Evolutionary conservation across 352 stramenopile genomes (phyloP).

Genomic region (Hyaloperonospora arabidopsidis): DNA sequence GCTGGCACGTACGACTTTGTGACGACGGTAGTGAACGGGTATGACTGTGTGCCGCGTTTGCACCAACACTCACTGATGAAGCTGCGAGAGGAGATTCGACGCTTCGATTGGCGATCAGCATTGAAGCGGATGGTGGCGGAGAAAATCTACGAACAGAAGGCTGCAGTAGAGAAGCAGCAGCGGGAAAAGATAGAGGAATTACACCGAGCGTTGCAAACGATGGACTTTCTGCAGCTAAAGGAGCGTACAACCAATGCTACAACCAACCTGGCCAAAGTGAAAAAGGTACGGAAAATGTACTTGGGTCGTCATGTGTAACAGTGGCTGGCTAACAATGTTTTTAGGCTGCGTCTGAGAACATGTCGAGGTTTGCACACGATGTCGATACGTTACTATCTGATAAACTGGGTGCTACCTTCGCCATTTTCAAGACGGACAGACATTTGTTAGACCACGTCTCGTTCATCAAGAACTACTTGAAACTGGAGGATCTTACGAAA

Average conservation of each 20-base stretch:
- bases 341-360: slow-evolving; percentile 42
- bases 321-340: not conserved
- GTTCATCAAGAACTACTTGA: slow-evolving; percentile 50
- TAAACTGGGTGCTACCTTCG: slow-evolving; percentile 46
- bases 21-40: slow-evolving; percentile 66
- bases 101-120: slow-evolving; percentile 57
- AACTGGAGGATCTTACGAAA: slow-evolving; percentile 39
- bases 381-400: slow-evolving; percentile 42
- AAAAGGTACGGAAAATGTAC: slow-evolving; percentile 19
- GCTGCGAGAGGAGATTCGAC: slow-evolving; percentile 54
- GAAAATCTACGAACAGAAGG: slow-evolving; percentile 53
- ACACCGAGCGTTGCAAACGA: slow-evolving; percentile 30
- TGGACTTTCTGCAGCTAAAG: slow-evolving; percentile 37
- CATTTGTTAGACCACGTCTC: slow-evolving; percentile 42
- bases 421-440: slow-evolving; percentile 51
- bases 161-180: slow-evolving; percentile 35
- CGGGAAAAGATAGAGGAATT: slow-evolving; percentile 44
- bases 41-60: slow-evolving; percentile 75
- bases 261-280: slow-evolving; percentile 45
- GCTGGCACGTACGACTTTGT: slow-evolving; percentile 46
- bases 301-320: not conserved
- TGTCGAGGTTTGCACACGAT: slow-evolving; percentile 41
- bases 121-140: slow-evolving; percentile 52
- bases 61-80: slow-evolving; percentile 66
- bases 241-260: slow-evolving; percentile 39